phyloP scores from a whole-genome alignment of 768 basidiomycete genomes.

The Lactarius hengduanensis region DNA sequence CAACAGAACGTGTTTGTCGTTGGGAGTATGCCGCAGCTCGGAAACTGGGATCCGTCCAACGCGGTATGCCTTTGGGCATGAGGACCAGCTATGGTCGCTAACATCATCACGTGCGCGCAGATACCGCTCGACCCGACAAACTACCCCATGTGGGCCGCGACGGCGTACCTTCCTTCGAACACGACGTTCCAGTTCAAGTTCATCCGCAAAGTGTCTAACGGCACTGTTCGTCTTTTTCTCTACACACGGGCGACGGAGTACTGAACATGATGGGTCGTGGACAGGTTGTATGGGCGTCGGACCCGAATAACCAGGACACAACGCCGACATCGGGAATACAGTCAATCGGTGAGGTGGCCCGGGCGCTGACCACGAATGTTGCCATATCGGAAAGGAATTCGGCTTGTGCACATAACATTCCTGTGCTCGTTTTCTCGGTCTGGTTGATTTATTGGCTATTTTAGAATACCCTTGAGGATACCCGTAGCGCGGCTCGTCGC shows the following conservation, averaged over 20 bases:
- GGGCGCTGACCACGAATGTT: constrained; percentile 37
- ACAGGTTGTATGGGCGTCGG: constrained; percentile 57
- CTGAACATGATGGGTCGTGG: background rate
- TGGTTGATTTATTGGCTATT: background rate
- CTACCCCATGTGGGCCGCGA: constrained; percentile 56
- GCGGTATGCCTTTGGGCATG: constrained; percentile 39
- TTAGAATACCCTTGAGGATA: background rate
- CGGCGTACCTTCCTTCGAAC: constrained; percentile 48
- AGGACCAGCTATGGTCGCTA: background rate
- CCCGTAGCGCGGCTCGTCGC: background rate
- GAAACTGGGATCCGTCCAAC: constrained; percentile 48
- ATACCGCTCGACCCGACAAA: constrained; percentile 50
- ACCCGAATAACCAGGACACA: constrained; percentile 53
- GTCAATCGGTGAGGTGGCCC: constrained; percentile 43
- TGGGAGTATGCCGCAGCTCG: constrained; percentile 55
- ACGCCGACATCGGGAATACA: constrained; percentile 35
- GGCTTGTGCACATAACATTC: background rate
- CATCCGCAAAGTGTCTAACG: constrained; percentile 53
- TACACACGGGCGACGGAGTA: constrained; percentile 31
- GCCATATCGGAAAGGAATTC: background rate
- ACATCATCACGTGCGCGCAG: constrained; percentile 32
- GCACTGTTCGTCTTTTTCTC: constrained; percentile 40
- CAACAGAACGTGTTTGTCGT: constrained; percentile 57
- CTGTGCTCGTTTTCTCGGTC: background rate
- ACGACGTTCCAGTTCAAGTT: constrained; percentile 60